These are phyloP conservation scores for Russula emetica DNA, from an alignment of 768 basidiomycete genomes.

Conservation along the genomic window DNA sequence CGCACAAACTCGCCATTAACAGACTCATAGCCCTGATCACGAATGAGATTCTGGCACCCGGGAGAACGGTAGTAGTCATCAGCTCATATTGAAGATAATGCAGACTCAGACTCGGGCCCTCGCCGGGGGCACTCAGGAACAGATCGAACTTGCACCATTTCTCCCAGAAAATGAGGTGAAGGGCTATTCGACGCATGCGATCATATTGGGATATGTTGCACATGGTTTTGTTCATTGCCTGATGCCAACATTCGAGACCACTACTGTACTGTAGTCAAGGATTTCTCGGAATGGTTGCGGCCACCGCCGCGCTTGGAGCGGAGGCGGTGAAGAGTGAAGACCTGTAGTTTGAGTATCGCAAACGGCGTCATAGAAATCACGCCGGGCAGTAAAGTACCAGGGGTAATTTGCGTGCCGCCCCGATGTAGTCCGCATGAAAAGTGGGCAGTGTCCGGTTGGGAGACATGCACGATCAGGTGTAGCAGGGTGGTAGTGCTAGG, in stretches of 20 bases:
- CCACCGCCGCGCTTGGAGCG: conserved; percentile 55
- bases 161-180: conserved; percentile 95
- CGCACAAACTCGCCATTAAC: conserved; percentile 92
- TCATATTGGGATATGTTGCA: conserved; percentile 92
- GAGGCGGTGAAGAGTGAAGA: conserved; percentile 55
- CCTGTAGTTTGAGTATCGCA: conserved; percentile 91
- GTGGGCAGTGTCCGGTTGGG: conserved; percentile 93
- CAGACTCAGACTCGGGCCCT: no score
- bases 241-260: conserved; percentile 89
- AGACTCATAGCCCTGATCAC: conserved; percentile 97
- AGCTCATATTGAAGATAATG: conserved; percentile 99
- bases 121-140: conserved; percentile 81
- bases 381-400: conserved; percentile 99
- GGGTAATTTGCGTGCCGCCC: conserved; percentile 98
- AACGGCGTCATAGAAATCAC: conserved; percentile 96
- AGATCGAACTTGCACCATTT: conserved; percentile 95
- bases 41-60: conserved; percentile 95
- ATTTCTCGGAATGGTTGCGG: conserved; percentile 54
- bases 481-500: no score
- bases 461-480: conserved; percentile 73
- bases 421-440: conserved; percentile 97
- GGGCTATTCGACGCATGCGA: conserved; percentile 89
- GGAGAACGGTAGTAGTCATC: conserved; percentile 99
- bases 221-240: conserved; percentile 91
- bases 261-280: conserved; percentile 56